Percentiles rank a stretch among this genome's conserved stretches.
phyloP scores from a whole-genome alignment of 2,329 filamentous ascomycete genomes.

The Sporothrix schenckii region DNA sequence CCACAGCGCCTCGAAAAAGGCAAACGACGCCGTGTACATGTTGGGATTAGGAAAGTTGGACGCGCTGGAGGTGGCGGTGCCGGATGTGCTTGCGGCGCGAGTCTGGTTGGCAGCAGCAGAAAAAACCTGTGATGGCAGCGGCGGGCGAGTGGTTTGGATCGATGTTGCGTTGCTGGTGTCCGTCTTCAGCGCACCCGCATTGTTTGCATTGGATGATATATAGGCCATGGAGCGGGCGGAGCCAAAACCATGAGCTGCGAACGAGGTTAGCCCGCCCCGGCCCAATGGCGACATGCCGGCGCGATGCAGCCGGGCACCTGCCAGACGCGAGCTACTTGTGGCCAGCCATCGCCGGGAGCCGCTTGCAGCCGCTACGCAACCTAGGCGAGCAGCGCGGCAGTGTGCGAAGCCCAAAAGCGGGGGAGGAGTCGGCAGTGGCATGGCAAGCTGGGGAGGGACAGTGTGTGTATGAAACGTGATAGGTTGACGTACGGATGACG shows the following conservation, averaged over 20 bases:
- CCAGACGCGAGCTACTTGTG: neutral
- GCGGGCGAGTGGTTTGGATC: neutral
- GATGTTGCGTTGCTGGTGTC: neutral
- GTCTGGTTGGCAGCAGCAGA: conserved; percentile 12
- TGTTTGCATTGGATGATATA: conserved; percentile 17
- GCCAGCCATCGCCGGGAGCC: conserved; percentile 18
- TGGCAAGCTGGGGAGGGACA: neutral
- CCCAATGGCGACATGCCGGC: conserved; percentile 11
- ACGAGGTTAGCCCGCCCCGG: neutral
- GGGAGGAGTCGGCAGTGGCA: conserved; percentile 15
- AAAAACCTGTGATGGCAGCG: neutral
- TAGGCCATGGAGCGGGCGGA: conserved; percentile 22
- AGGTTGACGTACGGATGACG: neutral
- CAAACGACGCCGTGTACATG: conserved; percentile 75
- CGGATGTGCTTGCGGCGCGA: conserved; percentile 6
- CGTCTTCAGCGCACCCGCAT: neutral
- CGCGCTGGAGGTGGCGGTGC: no score
- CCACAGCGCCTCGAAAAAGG: conserved; percentile 81
- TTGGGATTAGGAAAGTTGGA: conserved; percentile 34
- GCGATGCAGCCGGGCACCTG: conserved; percentile 23
- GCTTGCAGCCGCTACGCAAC: neutral
- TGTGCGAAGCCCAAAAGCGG: conserved; percentile 20
- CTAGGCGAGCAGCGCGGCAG: neutral
- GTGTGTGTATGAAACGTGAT: neutral
- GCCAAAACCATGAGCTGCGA: neutral